Evolutionary conservation across 805 yeast species (phyloP).

Genomic region (Metschnikowia bowlesiae): DNA sequence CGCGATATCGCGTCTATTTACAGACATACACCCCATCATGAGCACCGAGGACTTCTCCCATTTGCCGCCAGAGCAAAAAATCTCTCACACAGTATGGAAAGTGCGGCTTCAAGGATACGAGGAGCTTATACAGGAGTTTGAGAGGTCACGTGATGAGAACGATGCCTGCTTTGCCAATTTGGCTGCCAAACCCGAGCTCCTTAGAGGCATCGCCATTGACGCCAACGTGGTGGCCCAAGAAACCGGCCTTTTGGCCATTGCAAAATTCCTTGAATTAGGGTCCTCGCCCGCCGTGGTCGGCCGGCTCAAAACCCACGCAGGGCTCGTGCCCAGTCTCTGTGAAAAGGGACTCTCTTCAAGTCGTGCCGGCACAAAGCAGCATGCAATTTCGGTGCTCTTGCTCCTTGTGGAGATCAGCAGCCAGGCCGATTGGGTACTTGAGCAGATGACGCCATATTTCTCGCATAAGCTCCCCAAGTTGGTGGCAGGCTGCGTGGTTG

Average conservation of each 20-base stretch:
- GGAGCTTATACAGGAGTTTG: conserved; percentile 52
- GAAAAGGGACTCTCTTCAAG: conserved; percentile 81
- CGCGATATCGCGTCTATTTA: conserved; percentile 9
- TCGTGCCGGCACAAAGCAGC: conserved; percentile 68
- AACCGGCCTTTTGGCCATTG: conserved; percentile 58
- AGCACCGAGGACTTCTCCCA: conserved; percentile 53
- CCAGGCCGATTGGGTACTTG: conserved; percentile 61
- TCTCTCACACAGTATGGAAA: conserved; percentile 61
- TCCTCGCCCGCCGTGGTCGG: conserved; percentile 39
- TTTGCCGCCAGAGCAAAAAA: conserved; percentile 62
- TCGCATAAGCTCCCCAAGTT: conserved; percentile 70
- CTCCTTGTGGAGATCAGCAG: conserved; percentile 58
- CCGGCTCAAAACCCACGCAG: conserved; percentile 34
- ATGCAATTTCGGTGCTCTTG: conserved; percentile 58
- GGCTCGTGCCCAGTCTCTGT: conserved; percentile 49
- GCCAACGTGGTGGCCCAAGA: conserved; percentile 91
- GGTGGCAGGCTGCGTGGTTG: conserved; percentile 60
- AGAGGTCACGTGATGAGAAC: conserved; percentile 49
- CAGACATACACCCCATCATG: conserved; percentile 7
- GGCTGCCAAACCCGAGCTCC: conserved; percentile 48
- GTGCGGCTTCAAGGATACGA: conserved; percentile 78
- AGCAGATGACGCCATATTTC: conserved; percentile 58
- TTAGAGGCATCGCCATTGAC: conserved; percentile 64
- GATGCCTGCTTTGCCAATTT: conserved; percentile 53
- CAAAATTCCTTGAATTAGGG: conserved; percentile 53